Base-by-base conservation (phyloP, 164 flowering plant species). In the Magnolia changhungtana region DNA sequence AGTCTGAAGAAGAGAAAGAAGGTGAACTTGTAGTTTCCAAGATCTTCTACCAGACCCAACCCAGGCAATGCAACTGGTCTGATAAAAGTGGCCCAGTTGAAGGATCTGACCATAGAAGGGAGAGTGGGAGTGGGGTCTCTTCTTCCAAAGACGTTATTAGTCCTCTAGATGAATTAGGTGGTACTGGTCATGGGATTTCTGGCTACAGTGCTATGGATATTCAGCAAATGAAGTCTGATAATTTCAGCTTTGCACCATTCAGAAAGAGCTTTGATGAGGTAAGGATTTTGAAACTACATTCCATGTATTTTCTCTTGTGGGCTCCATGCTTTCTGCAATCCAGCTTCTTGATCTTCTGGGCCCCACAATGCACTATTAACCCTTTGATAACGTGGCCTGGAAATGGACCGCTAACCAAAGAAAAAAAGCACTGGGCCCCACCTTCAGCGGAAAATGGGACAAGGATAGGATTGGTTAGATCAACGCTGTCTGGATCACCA, bases 1-100 rank as follows among this genome's bases (percentile, higher is more conserved):
- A 90, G 73, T 85, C 83, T 59, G 98, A 96, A 70, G 99, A 96
- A 74, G 99, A 96, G 90, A 94, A 84, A 74, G 99, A 96, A 85
- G 98, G 99, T 0, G 99, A 96, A 88, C 92, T 96, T 16, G 99
- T 96, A 21, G 99, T 96, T 6, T 96, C 98, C 1, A 96, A 96
- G 81, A 94, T 96, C 71, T 96, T 96, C 80, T 96, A 94, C 77
- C 98, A 96, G 82, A 96, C 99, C n/a, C 98, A 96, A 75, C 99
- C 99, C 0, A 82, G 99, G 76, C 99, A 96, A 63, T 90, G 98
- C 74, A 92, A 89, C 71, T 93, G 91, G 96, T 78, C 91, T 0
- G 89, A 89, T 11, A 55, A 16, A 8, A 55, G 16, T 55, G 61
- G 61, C 18, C 61, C 61, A 10, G 91, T 79, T 69, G 89, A 85